Percentiles rank a stretch among this genome's conserved stretches.
Conservation (phyloP, 139 green algal genomes). For the Microglena sp. region DNA sequence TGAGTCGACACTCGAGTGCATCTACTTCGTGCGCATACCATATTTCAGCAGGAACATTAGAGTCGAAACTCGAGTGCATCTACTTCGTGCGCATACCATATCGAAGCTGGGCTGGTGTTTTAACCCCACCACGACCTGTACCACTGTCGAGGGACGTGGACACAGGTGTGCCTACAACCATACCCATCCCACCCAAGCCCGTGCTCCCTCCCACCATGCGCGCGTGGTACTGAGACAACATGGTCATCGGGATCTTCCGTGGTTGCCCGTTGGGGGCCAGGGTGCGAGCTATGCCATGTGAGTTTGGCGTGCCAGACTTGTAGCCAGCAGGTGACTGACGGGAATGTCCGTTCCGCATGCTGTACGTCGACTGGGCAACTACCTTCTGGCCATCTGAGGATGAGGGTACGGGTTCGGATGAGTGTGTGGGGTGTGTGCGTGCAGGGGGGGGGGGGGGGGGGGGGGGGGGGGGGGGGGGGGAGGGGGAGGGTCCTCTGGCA, state of each 20-base stretch:
- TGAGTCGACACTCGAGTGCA: too few relatives aligned
- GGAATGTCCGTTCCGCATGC: constrained; percentile 3
- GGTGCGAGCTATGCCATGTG: constrained; percentile 38
- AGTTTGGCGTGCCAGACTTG: not conserved
- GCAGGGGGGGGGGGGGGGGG: not conserved
- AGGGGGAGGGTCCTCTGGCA: too few relatives aligned
- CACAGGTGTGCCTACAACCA: not conserved
- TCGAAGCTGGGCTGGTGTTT: not conserved
- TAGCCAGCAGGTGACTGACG: not conserved
- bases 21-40: too few relatives aligned
- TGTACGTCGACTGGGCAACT: too few relatives aligned
- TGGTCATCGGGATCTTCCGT: constrained; percentile 64
- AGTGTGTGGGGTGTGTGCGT: too few relatives aligned
- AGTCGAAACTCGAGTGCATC: too few relatives aligned
- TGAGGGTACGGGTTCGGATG: too few relatives aligned
- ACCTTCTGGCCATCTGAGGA: too few relatives aligned
- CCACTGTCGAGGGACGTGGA: too few relatives aligned
- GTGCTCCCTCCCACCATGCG: not conserved
- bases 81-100: constrained; percentile 7
- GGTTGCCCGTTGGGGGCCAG: constrained; percentile 81
- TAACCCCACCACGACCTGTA: not conserved
- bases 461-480: too few relatives aligned
- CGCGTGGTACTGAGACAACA: constrained; percentile 20
- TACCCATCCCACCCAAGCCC: not conserved
- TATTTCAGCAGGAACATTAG: too few relatives aligned